A percentile compares a stretch with the other conserved stretches of the same genome.
Conservation (phyloP, 2,329 filamentous ascomycete genomes). For the Cryphonectria nitschkei region DNA sequence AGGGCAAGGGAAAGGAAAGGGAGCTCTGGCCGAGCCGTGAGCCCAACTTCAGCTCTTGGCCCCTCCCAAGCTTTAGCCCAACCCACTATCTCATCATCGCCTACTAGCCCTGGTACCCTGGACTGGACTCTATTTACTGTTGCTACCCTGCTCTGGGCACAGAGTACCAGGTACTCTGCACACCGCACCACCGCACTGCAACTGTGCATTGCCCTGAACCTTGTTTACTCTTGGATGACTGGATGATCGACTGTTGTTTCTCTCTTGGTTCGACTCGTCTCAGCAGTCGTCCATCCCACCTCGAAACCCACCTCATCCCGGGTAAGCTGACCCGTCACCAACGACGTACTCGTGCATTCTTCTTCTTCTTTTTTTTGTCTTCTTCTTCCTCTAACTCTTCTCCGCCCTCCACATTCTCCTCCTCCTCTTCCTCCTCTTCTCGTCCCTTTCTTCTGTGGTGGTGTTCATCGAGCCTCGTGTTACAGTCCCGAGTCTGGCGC, state of each 20-base stretch:
- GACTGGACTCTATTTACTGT: background rate
- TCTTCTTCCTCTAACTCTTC: background rate
- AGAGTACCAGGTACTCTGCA: background rate
- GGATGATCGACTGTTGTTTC: constrained; percentile 8
- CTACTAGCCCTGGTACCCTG: background rate
- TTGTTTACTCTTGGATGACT: background rate
- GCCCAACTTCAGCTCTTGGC: background rate
- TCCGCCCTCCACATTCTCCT: background rate
- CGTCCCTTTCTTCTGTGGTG: background rate
- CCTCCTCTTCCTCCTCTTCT: background rate
- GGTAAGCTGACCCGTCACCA: constrained; percentile 2
- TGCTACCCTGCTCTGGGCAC: background rate
- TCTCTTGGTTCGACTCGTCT: constrained; percentile 2
- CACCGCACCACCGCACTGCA: constrained; percentile 4
- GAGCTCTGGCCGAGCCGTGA: constrained; percentile 7
- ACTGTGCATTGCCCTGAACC: constrained; percentile 1
- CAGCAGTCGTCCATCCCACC: background rate
- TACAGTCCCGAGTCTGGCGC: background rate
- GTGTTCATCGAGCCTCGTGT: background rate
- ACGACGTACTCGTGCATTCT: background rate
- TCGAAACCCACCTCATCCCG: background rate
- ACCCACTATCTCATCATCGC: background rate
- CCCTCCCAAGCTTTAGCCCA: background rate
- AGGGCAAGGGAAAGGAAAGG: background rate
- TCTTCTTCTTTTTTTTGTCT: background rate